These are phyloP conservation scores for Colletotrichum plurivorum DNA, from an alignment of 2,329 filamentous ascomycete genomes.

Conservation along the genomic window DNA sequence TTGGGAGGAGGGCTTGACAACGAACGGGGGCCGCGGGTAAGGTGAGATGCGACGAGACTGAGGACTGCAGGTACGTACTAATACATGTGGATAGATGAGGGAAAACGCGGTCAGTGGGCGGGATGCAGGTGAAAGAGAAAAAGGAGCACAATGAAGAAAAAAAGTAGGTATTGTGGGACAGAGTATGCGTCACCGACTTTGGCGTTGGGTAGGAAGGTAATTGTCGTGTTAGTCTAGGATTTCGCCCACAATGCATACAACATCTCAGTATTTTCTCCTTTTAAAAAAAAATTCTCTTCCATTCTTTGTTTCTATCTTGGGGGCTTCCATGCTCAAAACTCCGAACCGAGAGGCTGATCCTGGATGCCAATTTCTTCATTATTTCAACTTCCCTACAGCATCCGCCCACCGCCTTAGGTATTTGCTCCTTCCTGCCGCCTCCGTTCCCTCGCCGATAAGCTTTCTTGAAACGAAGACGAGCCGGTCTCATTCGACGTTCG, in stretches of 20 bases:
- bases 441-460: too few species aligned
- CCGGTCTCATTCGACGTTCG: slow-evolving; percentile 13
- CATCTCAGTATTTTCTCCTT: too few species aligned
- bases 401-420: too few species aligned
- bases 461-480: neutral
- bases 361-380: too few species aligned
- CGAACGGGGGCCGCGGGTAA: slow-evolving; percentile 29
- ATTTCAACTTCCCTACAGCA: too few species aligned
- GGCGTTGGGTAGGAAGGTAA: neutral
- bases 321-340: too few species aligned
- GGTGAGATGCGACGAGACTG: neutral
- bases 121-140: neutral
- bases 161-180: slow-evolving; percentile 4
- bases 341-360: too few species aligned
- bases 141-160: slow-evolving; percentile 6
- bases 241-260: too few species aligned
- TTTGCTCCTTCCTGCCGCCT: too few species aligned
- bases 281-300: too few species aligned
- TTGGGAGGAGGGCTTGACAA: neutral
- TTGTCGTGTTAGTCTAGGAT: neutral
- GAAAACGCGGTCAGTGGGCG: neutral
- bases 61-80: neutral
- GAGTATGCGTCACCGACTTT: slow-evolving; percentile 27
- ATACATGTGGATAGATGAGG: neutral
- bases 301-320: too few species aligned